Base-by-base conservation (phyloP, 2,329 filamentous ascomycete species). In the Fusarium anguioides region DNA sequence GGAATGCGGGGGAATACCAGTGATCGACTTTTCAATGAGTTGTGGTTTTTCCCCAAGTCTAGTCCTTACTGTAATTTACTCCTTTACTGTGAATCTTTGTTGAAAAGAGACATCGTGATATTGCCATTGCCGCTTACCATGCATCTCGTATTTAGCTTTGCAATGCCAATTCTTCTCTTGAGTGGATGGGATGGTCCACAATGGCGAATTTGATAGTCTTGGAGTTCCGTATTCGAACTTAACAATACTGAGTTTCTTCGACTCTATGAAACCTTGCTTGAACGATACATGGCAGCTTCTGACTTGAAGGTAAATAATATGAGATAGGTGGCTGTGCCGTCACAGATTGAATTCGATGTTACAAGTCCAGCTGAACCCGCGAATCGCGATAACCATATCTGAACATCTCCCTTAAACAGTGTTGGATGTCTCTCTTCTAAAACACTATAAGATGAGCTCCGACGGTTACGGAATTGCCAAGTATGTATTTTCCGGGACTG, bases 1-100 rank as follows among this genome's bases (percentile, higher is more conserved):
- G 74, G 71, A 75, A 74, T 75, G 74, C 74, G 74, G 74, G 73
- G 74, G 69, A 73, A 72, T 72, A 39, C 67, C 67, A 66, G 54
- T 60, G 62, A 66, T 66, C 58, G 47, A 55, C 60, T 55, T 62
- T 23, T 50, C 66, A 53, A 59, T 18, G 51, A 49, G 36, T 45
- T 54, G 27, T 54, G 42, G 35, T 23, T 44, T 44, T 39, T 18
- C 54, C 35, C 63, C 47, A 44, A 54, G 47, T 45, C 41, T 48
- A 48, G 27, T 46, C 48, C n/a, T n/a, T n/a, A n/a, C n/a, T n/a
- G n/a, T n/a, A n/a, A n/a, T 24, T 31, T 47, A 46, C 58, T 63
- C 50, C 51, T 58, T 56, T 31, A 31, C 29, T 66, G 47, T 35
- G 52, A 40, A 46, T 56, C 63, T 59, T 44, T 27, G 21, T 44